Percentiles rank a stretch among this genome's conserved stretches.
phyloP scores from a whole-genome alignment of 495 filamentous ascomycete species.

The Aspergillus homomorphus region DNA sequence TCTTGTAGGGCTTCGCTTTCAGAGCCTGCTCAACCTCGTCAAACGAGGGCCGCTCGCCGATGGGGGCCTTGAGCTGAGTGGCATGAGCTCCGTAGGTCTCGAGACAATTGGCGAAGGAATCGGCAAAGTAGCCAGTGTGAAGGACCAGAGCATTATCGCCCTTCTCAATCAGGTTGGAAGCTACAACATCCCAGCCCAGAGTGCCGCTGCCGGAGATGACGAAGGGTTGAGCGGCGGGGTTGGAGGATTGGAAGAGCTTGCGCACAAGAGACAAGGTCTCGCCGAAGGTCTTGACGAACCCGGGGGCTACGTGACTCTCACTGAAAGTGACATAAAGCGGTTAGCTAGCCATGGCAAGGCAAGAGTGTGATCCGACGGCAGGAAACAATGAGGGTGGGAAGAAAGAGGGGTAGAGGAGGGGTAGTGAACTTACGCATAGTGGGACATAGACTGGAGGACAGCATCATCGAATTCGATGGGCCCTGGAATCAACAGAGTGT shows the following conservation, averaged over 20 bases:
- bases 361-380: neutral
- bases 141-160: constrained; percentile 90
- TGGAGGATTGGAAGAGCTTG: constrained; percentile 85
- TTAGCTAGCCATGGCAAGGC: neutral
- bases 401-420: neutral
- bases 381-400: neutral
- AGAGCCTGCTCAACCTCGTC: constrained; percentile 83
- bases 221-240: constrained; percentile 82
- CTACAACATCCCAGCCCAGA: constrained; percentile 92
- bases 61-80: constrained; percentile 83
- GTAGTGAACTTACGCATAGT: constrained; percentile 72
- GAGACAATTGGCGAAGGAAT: constrained; percentile 90
- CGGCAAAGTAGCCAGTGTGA: constrained; percentile 94
- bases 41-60: constrained; percentile 85
- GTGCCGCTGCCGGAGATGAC: constrained; percentile 93
- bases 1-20: constrained; percentile 83
- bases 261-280: constrained; percentile 85
- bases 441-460: constrained; percentile 90
- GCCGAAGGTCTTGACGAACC: constrained; percentile 87
- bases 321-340: constrained; percentile 41
- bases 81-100: constrained; percentile 84
- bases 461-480: constrained; percentile 99
- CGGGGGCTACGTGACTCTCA: constrained; percentile 85
- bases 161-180: constrained; percentile 81
- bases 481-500: constrained; percentile 86